Percentiles rank a stretch among this genome's conserved stretches.
Evolutionary conservation across 345 rosid species (phyloP).

Genomic region (Hibiscus tridactylites): DNA sequence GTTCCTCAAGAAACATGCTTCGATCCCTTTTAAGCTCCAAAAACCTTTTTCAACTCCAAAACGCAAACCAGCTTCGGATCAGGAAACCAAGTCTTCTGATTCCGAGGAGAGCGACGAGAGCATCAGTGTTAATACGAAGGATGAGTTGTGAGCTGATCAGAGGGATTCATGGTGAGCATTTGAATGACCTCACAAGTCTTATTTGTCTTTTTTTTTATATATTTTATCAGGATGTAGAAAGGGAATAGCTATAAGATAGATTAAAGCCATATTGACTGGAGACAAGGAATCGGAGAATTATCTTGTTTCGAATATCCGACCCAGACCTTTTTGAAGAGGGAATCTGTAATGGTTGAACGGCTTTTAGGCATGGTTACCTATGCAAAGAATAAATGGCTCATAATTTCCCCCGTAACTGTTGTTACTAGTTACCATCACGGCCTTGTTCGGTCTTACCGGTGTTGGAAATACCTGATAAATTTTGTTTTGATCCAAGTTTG

Average conservation of each 20-base stretch:
- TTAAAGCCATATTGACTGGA: not conserved
- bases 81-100: constrained; percentile 16
- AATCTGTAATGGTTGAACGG: not conserved
- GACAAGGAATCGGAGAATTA: not conserved
- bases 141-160: constrained; percentile 58
- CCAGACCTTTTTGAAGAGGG: not conserved
- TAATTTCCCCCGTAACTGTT: too few species aligned
- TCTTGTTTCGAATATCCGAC: not conserved
- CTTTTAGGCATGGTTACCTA: not conserved
- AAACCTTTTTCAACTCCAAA: constrained; percentile 43
- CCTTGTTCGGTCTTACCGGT: too few species aligned
- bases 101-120: constrained; percentile 24
- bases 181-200: too few species aligned
- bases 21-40: constrained; percentile 87
- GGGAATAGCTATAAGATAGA: not conserved
- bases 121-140: constrained; percentile 35
- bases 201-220: not conserved
- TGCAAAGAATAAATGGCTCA: too few species aligned
- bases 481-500: too few species aligned
- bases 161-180: not conserved
- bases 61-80: constrained; percentile 18
- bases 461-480: too few species aligned
- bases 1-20: constrained; percentile 77
- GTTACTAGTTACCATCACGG: too few species aligned
- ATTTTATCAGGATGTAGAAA: constrained; percentile 3